Evolutionary conservation across 495 filamentous ascomycete species (phyloP).

Genomic region (Talaromyces liani): DNA sequence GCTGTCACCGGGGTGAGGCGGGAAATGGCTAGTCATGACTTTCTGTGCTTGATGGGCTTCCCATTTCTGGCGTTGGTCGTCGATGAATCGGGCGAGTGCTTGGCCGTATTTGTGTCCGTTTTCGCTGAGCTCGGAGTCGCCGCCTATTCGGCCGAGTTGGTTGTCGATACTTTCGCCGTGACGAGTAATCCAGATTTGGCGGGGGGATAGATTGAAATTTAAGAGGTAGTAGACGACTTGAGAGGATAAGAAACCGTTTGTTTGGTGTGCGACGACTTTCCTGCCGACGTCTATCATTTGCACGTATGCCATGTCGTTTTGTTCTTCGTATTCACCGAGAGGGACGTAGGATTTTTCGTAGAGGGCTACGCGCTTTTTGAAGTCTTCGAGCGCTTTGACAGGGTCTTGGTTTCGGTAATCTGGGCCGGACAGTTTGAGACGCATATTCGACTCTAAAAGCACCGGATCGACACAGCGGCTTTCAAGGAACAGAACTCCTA

Average conservation of each 20-base stretch:
- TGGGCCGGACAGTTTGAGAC: conserved; percentile 90
- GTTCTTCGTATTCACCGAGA: conserved; percentile 84
- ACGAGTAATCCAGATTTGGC: conserved; percentile 96
- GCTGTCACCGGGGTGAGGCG: conserved; percentile 77
- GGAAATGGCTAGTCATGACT: conserved; percentile 62
- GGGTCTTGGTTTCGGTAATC: conserved; percentile 96
- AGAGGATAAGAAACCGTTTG: conserved; percentile 82
- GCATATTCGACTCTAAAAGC: conserved; percentile 94
- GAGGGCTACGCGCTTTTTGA: conserved; percentile 85
- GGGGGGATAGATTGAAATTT: conserved; percentile 90
- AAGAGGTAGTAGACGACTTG: conserved; percentile 88
- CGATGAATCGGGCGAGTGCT: conserved; percentile 70
- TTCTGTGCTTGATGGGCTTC: conserved; percentile 67
- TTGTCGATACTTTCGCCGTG: conserved; percentile 87
- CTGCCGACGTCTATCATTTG: conserved; percentile 97
- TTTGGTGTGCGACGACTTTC: conserved; percentile 83
- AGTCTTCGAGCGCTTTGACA: conserved; percentile 71
- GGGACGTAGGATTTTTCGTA: conserved; percentile 92
- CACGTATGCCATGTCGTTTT: conserved; percentile 82
- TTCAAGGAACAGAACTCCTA: conserved; percentile 90
- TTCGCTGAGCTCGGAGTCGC: conserved; percentile 72
- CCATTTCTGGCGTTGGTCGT: conserved; percentile 67
- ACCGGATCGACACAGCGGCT: conserved; percentile 77
- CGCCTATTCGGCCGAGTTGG: conserved; percentile 69
- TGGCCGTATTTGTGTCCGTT: conserved; percentile 66